These are phyloP conservation scores for Trichoderma guizhouense DNA, from an alignment of 2,329 filamentous ascomycete genomes.

Conservation along the genomic window DNA sequence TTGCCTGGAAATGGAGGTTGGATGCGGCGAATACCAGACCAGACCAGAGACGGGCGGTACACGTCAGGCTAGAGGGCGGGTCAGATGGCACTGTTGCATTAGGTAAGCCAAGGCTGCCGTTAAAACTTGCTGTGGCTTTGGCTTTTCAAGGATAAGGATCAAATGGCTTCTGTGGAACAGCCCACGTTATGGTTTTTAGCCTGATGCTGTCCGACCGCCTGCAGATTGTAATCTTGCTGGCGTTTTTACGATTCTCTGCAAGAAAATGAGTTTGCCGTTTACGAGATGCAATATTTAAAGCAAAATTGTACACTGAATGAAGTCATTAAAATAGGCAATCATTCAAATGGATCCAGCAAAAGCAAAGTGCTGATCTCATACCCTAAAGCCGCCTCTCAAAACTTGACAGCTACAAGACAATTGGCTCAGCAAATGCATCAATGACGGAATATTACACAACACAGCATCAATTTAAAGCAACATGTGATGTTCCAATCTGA, in stretches of 20 bases:
- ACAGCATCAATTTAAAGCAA: not conserved
- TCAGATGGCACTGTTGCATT: constrained; percentile 18
- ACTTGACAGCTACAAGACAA: not conserved
- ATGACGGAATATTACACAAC: not conserved
- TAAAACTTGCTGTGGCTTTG: not conserved
- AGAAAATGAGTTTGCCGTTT: not conserved
- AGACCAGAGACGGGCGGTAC: constrained; percentile 22
- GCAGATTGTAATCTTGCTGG: not conserved
- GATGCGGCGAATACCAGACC: constrained; percentile 20
- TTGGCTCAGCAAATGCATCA: not conserved
- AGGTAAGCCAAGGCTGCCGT: constrained; percentile 17
- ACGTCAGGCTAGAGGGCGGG: constrained; percentile 19
- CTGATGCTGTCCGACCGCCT: not conserved
- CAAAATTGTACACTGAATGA: not conserved
- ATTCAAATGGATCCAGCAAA: not conserved
- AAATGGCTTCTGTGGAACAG: not conserved
- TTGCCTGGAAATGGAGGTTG: constrained; percentile 18
- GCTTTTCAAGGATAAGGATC: not conserved
- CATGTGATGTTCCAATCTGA: not conserved
- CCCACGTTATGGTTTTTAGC: not conserved
- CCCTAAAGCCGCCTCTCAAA: not conserved
- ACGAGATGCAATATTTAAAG: not conserved
- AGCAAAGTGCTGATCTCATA: not conserved
- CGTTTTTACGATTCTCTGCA: not conserved
- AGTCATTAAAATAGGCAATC: not conserved